Base-by-base conservation (phyloP, 148 eudicot genomes). In the Arbutus unedo region DNA sequence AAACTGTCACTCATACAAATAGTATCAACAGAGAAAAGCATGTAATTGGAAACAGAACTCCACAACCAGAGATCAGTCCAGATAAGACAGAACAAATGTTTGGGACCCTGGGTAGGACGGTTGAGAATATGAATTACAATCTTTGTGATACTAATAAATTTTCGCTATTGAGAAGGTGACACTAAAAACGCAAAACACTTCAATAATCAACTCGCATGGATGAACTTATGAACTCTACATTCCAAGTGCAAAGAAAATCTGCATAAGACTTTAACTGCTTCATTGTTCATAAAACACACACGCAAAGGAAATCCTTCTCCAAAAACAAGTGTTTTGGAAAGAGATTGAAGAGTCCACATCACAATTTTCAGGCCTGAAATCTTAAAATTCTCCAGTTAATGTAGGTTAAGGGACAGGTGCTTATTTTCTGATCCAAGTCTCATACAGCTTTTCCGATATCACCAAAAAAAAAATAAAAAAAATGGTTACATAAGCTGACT, bases 61-160 rank as follows among this genome's bases (percentile, higher is more conserved):
- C 3, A 55, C n/a, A 14, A 55, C 19, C 56, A 4, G 19, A 55
- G 19, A 77, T 73, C 81, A 11, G 71, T 54, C 44, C 81, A 57
- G 80, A 16, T 57, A 67, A 66, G 59, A 55, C 6, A 81, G 31
- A 21, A 80, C 11, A 55, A 71, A 25, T 41, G 41, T 67, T 67
- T n/a, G n/a, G 38, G 38, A 31, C 0, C 38, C 38, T 7, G 18
- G 38, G 6, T 55, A 72, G 23, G 72, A 55, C 2, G 13, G 14
- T 54, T 77, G 50, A 43, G 18, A 16, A 71, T 41, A 55, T 55
- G 57, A 14, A 31, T 54, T 55, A 55, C 19, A 55, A 19, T 14
- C 59, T 55, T 55, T 15, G 5, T 19, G 16, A 55, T 14, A 19
- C 59, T 55, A 14, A 5, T 51, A 8, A 15, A 55, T 14, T 55